These are phyloP conservation scores for Prillingera fragicola DNA, from an alignment of 1,284 basidiomycete genomes.

Conservation along the genomic window DNA sequence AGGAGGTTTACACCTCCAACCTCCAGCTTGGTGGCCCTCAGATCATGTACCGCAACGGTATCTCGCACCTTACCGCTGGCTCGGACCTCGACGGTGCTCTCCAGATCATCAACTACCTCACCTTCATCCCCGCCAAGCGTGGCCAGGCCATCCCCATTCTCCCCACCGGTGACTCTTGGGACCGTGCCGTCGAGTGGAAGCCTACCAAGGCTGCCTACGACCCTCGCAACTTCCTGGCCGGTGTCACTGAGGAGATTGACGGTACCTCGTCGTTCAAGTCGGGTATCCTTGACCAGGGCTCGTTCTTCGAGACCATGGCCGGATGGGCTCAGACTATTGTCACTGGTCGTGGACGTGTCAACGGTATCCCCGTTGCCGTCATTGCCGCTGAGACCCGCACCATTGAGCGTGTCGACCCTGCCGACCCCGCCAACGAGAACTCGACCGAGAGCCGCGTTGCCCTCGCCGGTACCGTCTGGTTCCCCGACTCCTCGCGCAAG, in stretches of 20 bases:
- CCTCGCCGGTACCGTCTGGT: conserved; percentile 99
- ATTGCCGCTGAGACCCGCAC: conserved; percentile 89
- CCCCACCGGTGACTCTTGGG: conserved; percentile 73
- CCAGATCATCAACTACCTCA: conserved; percentile 90
- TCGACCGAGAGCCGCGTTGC: conserved; percentile 98
- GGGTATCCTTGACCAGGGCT: conserved; percentile 95
- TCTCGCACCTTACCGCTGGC: conserved; percentile 89
- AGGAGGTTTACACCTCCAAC: conserved; percentile 98
- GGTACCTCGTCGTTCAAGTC: conserved; percentile 64
- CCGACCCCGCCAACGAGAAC: conserved; percentile 96
- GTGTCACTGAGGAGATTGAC: conserved; percentile 75
- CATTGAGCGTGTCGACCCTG: conserved; percentile 92
- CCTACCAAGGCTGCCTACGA: conserved; percentile 96
- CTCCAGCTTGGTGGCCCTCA: conserved; percentile 97
- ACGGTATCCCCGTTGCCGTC: conserved; percentile 94
- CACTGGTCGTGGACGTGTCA: conserved; percentile 87
- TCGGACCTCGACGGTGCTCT: conserved; percentile 93
- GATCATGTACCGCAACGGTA: conserved; percentile 99
- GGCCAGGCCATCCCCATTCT: conserved; percentile 69
- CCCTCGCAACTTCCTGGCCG: conserved; percentile 95
- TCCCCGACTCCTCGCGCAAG: conserved; percentile 99
- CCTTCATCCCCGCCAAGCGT: conserved; percentile 76
- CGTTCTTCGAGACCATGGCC: conserved; percentile 58
- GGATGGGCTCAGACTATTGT: conserved; percentile 98
- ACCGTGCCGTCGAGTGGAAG: conserved; percentile 82